Evolutionary conservation across 805 yeast species (phyloP), one percentile per base, ranked within the genome.

Genomic region (Kuraishia ogatae): DNA sequence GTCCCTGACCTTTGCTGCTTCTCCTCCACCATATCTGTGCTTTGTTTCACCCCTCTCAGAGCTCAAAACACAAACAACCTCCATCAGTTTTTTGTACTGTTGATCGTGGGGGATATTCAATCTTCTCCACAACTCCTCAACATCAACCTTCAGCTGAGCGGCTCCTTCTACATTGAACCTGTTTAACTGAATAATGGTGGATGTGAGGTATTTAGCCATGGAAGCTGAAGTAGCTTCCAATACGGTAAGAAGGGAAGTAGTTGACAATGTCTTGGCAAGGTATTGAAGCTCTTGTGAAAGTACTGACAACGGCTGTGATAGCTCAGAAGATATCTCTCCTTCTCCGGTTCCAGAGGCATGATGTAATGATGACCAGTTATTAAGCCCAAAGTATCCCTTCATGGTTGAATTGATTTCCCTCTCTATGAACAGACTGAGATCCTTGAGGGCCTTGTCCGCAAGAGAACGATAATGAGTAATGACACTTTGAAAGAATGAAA

Each of bases 401-500:
- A 75, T 68, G 1, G 68, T 55, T 17, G 60, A 52, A 50, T 72
- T 73, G 23, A 76, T 52, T 50, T 72, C 72, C 49, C 69, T 67
- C 47, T 70, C 72, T 23, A 76, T 61, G 53, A 71, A 68, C 10
- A 57, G 59, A 5, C 58, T 59, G 13, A 75, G 58, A 26, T 68
- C 62, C 13, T 60, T 58, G 3, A 66, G 64, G 1, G 73, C 67
- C 43, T 67, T 62, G 2, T 56, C 54, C 43, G 66, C 57, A 23
- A 77, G 58, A 7, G 65, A 67, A 19, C 64, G 56, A 57, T 77
- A 78, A 1, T 74, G 73, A 2, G 58, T 60, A 21, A 72, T 71
- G 22, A 77, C 73, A 22, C 76, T 74, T 53, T 75, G 77, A 58
- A 78, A 78, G 51, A 77, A 71, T 2, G 80, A 73, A 13, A 70